phyloP scores from a whole-genome alignment of 73 alveolate genomes.

The Tetrahymena thermophila region DNA sequence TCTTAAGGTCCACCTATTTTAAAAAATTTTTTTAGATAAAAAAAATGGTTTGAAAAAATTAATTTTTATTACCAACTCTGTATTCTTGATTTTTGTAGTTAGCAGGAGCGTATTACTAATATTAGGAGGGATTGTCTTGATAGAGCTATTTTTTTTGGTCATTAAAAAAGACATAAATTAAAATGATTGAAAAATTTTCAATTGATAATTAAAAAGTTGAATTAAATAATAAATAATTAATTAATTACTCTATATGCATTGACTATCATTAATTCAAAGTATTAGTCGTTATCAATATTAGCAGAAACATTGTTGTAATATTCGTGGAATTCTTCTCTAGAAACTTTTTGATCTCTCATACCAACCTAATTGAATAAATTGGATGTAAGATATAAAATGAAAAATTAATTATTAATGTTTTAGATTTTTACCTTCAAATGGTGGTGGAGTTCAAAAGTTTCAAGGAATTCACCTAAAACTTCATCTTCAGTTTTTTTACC shows the following conservation, averaged over 20 bases:
- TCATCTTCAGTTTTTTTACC: slow-evolving; percentile 62
- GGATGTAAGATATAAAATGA: too few species aligned
- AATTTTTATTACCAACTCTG: not conserved
- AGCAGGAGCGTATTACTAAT: not conserved
- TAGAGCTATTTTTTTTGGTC: not conserved
- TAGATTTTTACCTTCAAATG: slow-evolving; percentile 5
- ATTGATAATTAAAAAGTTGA: too few species aligned
- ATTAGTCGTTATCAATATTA: slow-evolving; percentile 48
- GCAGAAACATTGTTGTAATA: slow-evolving; percentile 45
- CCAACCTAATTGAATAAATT: not conserved
- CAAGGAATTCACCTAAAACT: slow-evolving; percentile 48
- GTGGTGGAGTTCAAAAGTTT: slow-evolving; percentile 54
- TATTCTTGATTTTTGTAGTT: not conserved
- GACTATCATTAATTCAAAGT: slow-evolving; percentile 32
- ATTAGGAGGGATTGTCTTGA: slow-evolving; percentile 10
- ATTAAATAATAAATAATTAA: not conserved
- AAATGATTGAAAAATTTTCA: too few species aligned
- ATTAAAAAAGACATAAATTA: too few species aligned
- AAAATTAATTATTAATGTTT: too few species aligned
- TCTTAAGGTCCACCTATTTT: not conserved
- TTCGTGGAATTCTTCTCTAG: slow-evolving; percentile 54
- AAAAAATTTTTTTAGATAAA: too few species aligned
- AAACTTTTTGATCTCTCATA: slow-evolving; percentile 42
- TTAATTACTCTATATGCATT: slow-evolving; percentile 46
- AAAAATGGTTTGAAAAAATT: too few species aligned